Base-by-base conservation (phyloP, 1,139 yeast genomes). In the Sugiyamaella sp. region DNA sequence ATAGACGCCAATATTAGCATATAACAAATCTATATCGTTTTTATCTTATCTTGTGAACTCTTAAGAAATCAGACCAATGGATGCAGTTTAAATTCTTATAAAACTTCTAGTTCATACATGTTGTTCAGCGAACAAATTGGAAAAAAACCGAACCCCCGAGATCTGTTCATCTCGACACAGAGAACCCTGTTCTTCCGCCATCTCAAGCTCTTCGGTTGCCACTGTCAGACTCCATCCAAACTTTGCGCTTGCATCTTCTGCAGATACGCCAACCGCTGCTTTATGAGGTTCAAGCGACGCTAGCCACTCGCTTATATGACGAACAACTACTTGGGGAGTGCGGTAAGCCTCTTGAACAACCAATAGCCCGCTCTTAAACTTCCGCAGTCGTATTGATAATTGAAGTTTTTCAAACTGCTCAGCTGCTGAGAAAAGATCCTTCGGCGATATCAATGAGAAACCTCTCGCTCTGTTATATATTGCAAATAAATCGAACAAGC, bases 181-280 rank as follows among this genome's bases (percentile, higher is more conserved):
- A 1, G 71, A 70, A 0, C 90, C 93, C 2, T 71, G 66, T 5
- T 75, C 77, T 33, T 86, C 79, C 21, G 87, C 83, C 55, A 77
- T 73, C 52, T 81, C 82, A 16, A 89, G 69, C 59, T 88, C 89
- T 64, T 88, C 95, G 14, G 74, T 75, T 2, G 91, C 79, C 16
- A 89, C 82, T 29, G 82, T 80, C 42, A 84, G 75, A 16, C 91
- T 83, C 91, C 95, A 88, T 33, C 74, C 74, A 58, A 85, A 77
- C 58, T 77, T 78, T 52, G 80, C 79, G 57, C 85, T 78, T 12
- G 81, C 74, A 50, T 80, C 75, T 40, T 71, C 68, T 3, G 74
- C 72, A 2, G 74, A 66, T n/a, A 74, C 69, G 0, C 80, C 87
- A 17, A 60, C 54, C 4, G 59, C 63, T 1, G 59, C 60, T 42